Conservation (phyloP, 495 filamentous ascomycete species). For the Entonaema liquescens region DNA sequence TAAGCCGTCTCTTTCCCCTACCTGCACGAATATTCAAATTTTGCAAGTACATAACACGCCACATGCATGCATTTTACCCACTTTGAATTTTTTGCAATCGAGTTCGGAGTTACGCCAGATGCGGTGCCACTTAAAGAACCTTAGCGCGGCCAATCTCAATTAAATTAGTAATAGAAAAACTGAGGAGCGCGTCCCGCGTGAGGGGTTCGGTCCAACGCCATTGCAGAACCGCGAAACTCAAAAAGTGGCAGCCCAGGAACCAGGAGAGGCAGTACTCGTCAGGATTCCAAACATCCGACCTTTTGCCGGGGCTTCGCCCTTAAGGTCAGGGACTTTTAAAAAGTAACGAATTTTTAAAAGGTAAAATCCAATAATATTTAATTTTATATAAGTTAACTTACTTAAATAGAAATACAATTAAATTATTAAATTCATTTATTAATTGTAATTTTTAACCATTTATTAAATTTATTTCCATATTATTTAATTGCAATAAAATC, state of each 20-base stretch:
- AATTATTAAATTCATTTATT: too few relatives aligned
- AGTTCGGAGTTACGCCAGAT: background rate
- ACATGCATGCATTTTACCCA: background rate
- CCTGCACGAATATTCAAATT: background rate
- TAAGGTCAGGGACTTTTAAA: too few relatives aligned
- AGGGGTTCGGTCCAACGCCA: slow-evolving; percentile 33
- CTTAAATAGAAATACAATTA: too few relatives aligned
- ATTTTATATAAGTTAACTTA: too few relatives aligned
- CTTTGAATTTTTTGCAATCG: background rate
- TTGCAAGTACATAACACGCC: background rate
- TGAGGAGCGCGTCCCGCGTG: slow-evolving; percentile 30
- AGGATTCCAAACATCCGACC: too few relatives aligned
- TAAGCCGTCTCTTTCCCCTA: background rate
- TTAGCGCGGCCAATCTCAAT: slow-evolving; percentile 11
- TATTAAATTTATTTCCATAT: too few relatives aligned
- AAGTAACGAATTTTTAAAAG: too few relatives aligned
- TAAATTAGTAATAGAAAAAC: slow-evolving; percentile 28
- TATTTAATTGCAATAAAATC: too few relatives aligned
- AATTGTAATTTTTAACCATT: too few relatives aligned
- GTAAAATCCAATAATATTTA: too few relatives aligned
- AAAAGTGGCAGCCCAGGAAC: slow-evolving; percentile 23
- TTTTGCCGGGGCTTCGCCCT: too few relatives aligned
- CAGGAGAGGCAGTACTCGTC: background rate
- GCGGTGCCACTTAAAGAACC: slow-evolving; percentile 10
- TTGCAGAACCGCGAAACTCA: slow-evolving; percentile 32